These are phyloP conservation scores for Taphrina sp. DNA, from an alignment of 1,139 yeast genomes.

Conservation along the genomic window DNA sequence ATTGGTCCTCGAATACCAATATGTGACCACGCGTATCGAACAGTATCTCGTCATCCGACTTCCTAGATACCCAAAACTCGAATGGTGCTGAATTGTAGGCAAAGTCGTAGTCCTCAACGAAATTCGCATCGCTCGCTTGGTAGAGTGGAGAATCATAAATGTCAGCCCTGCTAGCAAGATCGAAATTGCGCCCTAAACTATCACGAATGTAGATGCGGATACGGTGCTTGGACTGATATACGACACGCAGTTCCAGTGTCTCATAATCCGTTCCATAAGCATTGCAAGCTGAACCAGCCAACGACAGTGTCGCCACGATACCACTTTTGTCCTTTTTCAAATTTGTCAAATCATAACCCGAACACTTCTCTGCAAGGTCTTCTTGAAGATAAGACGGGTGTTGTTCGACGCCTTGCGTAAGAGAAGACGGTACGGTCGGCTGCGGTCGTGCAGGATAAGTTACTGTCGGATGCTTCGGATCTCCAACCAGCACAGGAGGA, in stretches of 20 bases:
- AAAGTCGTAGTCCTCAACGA: conserved; percentile 42
- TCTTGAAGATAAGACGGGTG: background rate
- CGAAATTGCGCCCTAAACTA: conserved; percentile 42
- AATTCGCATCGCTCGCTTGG: conserved; percentile 37
- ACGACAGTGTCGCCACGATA: conserved; percentile 20
- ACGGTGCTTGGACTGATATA: conserved; percentile 42
- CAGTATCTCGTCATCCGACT: conserved; percentile 42
- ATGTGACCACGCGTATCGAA: conserved; percentile 45
- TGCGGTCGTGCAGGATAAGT: background rate
- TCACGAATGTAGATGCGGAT: conserved; percentile 44
- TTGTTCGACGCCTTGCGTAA: conserved; percentile 13
- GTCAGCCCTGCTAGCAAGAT: conserved; percentile 41
- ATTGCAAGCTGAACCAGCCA: conserved; percentile 42
- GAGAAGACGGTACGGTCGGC: conserved; percentile 3
- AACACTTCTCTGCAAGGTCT: conserved; percentile 2
- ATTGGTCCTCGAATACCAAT: conserved; percentile 40
- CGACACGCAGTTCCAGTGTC: conserved; percentile 43
- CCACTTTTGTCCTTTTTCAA: conserved; percentile 31
- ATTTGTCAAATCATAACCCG: conserved; percentile 8
- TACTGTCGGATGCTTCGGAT: no score
- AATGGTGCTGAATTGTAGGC: conserved; percentile 40
- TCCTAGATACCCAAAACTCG: conserved; percentile 43
- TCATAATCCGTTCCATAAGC: conserved; percentile 45
- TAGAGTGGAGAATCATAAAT: conserved; percentile 41
- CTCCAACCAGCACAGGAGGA: no score